Percentiles rank a stretch among this genome's conserved stretches.
phyloP scores from a whole-genome alignment of 2,329 filamentous ascomycete species.

The Diplocarpon rosae region DNA sequence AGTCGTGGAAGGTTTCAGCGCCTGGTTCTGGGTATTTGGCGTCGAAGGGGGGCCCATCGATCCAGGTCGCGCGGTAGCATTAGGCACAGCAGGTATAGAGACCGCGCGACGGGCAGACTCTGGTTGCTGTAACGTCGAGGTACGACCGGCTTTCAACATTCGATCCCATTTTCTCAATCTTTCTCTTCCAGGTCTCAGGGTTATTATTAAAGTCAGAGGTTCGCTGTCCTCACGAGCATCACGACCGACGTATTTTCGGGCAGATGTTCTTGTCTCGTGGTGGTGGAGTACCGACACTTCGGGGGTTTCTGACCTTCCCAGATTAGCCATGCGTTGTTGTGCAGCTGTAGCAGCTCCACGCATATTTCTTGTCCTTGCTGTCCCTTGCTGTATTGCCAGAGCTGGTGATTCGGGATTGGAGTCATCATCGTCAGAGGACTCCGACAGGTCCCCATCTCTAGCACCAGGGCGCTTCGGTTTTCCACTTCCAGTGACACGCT shows the following conservation, averaged over 20 bases:
- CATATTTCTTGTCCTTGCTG: conserved; percentile 77
- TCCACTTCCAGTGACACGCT: conserved; percentile 52
- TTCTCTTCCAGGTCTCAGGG: conserved; percentile 60
- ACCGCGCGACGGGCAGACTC: conserved; percentile 34
- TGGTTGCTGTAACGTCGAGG: conserved; percentile 31
- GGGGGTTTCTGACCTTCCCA: conserved; percentile 80
- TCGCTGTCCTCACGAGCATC: conserved; percentile 70
- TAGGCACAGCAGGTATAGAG: conserved; percentile 30
- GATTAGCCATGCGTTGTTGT: conserved; percentile 73
- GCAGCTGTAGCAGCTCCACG: conserved; percentile 79
- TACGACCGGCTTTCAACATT: conserved; percentile 37
- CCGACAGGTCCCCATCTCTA: conserved; percentile 55
- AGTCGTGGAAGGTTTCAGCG: conserved; percentile 21
- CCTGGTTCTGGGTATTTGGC: conserved; percentile 26
- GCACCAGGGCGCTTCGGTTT: conserved; percentile 40
- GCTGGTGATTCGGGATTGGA: conserved; percentile 80
- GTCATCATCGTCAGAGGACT: conserved; percentile 86
- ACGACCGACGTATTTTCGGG: conserved; percentile 46
- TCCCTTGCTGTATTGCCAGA: conserved; percentile 57
- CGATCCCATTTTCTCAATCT: conserved; percentile 58
- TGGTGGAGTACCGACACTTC: conserved; percentile 60
- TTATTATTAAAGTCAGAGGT: conserved; percentile 54
- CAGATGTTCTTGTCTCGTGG: conserved; percentile 62
- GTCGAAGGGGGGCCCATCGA: conserved; percentile 43
- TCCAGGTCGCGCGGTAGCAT: conserved; percentile 33